Conservation (phyloP, 2,329 filamentous ascomycete species). For the Colletotrichum viniferum region DNA sequence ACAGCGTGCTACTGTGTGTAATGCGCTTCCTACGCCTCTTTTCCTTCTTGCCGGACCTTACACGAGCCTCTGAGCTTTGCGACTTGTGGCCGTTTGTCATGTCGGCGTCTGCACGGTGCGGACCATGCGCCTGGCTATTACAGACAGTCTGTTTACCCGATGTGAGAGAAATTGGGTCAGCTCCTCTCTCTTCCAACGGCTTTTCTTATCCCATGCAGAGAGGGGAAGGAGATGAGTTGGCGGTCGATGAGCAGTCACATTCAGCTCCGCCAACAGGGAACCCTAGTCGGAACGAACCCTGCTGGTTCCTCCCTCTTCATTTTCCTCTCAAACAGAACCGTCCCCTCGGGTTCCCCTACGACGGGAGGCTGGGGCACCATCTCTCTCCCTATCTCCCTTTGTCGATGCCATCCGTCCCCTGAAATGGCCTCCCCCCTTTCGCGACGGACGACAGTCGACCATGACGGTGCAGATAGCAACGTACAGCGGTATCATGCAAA, state of each 20-base stretch:
- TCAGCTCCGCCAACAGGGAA: slow-evolving; percentile 7
- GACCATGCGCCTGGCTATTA: neutral
- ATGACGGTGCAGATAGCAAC: neutral
- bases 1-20: neutral
- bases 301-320: slow-evolving; percentile 17
- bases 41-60: neutral
- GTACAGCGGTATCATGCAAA: neutral
- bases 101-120: neutral
- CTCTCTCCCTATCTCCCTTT: neutral
- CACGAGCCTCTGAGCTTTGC: neutral
- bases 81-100: neutral
- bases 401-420: neutral
- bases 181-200: neutral
- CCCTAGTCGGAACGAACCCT: slow-evolving; percentile 3
- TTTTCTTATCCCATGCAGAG: slow-evolving; percentile 1
- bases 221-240: slow-evolving; percentile 19
- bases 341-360: slow-evolving; percentile 12
- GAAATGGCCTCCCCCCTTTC: neutral
- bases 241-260: slow-evolving; percentile 18
- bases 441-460: neutral
- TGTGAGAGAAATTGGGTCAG: slow-evolving; percentile 3
- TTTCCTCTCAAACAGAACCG: slow-evolving; percentile 15
- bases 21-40: neutral
- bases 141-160: slow-evolving; percentile 8
- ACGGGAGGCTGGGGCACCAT: slow-evolving; percentile 14